Conservation (phyloP, 1,284 basidiomycete genomes). For the Malassezia psittaci region DNA sequence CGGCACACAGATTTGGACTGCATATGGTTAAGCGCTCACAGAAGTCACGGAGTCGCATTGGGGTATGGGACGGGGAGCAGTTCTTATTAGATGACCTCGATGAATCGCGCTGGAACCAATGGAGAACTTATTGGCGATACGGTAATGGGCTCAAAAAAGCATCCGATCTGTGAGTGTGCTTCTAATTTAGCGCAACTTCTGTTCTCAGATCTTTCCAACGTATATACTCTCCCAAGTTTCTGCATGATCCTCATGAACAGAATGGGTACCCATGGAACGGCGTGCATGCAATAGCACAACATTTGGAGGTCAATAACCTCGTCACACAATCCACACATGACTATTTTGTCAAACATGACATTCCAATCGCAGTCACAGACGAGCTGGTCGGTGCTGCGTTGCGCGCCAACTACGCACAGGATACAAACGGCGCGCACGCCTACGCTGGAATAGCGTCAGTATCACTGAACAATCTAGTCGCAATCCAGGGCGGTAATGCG, state of each 20-base stretch:
- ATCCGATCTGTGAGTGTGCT: conserved; percentile 45
- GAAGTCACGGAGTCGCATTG: conserved; percentile 6
- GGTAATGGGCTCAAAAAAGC: conserved; percentile 59
- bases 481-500: conserved; percentile 71
- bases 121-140: conserved; percentile 58
- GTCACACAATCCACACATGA: conserved; percentile 36
- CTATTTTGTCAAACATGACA: conserved; percentile 22
- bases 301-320: conserved; percentile 53
- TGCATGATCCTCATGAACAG: conserved; percentile 42
- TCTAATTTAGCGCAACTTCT: conserved; percentile 54
- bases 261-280: conserved; percentile 55
- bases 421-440: conserved; percentile 66
- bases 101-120: conserved; percentile 39
- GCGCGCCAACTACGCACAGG: conserved; percentile 71
- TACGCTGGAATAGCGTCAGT: conserved; percentile 66
- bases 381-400: conserved; percentile 77
- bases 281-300: conserved; percentile 55
- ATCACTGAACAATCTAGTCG: conserved; percentile 60
- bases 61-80: conserved; percentile 67
- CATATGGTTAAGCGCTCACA: conserved; percentile 7
- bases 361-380: conserved; percentile 49
- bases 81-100: conserved; percentile 38
- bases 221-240: conserved; percentile 58
- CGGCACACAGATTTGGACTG: conserved; percentile 21
- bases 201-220: conserved; percentile 50